Evolutionary conservation across 345 rosid species (phyloP).

Genomic region (Salix suchowensis): DNA sequence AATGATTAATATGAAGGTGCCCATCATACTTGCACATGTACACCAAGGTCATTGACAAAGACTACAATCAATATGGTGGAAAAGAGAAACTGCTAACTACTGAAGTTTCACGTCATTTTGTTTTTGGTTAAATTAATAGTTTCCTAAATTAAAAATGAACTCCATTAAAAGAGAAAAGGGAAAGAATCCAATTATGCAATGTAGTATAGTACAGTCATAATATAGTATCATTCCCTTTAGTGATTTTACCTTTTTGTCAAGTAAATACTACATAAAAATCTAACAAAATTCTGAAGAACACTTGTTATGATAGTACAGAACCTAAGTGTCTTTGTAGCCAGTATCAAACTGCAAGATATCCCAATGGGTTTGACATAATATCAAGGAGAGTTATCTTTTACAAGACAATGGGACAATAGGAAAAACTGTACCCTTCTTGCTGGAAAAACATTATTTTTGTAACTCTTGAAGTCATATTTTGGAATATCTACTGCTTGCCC

Average conservation of each 20-base stretch:
- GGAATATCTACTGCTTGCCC: conserved; percentile 91
- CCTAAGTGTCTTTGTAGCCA: background rate
- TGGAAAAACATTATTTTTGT: conserved; percentile 29
- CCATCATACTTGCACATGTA: background rate
- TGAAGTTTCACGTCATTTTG: too few species aligned
- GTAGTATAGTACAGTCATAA: too few species aligned
- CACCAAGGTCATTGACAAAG: background rate
- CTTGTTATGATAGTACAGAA: background rate
- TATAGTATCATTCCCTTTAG: too few species aligned
- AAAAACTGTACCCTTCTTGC: conserved; percentile 28
- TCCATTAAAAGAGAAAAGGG: too few species aligned
- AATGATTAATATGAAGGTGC: background rate
- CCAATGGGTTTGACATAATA: background rate
- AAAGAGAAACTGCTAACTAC: background rate
- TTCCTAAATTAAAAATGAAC: too few species aligned
- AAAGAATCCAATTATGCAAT: too few species aligned
- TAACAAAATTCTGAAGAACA: background rate
- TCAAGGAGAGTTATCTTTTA: background rate
- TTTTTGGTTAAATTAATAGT: too few species aligned
- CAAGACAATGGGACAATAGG: background rate
- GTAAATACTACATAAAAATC: background rate
- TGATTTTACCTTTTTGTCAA: too few species aligned
- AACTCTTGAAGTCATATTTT: conserved; percentile 87
- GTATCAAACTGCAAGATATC: background rate
- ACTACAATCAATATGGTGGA: background rate